Evolutionary conservation across 768 basidiomycete species (phyloP), one percentile per base, ranked within the genome.

Genomic region (Cubamyces lactineus): DNA sequence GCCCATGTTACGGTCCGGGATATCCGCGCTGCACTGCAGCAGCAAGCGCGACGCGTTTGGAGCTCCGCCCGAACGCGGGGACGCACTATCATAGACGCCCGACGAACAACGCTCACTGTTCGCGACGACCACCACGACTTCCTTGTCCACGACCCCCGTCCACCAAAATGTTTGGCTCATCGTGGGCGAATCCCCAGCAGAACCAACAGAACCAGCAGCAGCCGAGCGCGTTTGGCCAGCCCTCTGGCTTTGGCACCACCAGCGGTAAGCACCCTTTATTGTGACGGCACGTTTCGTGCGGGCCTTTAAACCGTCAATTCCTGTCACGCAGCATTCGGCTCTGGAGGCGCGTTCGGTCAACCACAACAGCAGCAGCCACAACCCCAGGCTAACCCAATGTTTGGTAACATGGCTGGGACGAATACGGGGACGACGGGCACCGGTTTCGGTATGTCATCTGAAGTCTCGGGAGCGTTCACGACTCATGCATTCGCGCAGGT

Each of bases 341-440:
- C 78, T 64, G 76, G 77, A 63, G 74, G 79, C 53, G 80, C 82
- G 46, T 93, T 91, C 72, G 82, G 83, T 34, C 84, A 84, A 71
- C 73, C 77, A 17, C 74, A 72, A 40, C 74, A 72, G 57, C 74
- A 66, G 51, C 63, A 66, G 51, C 72, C 61, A 70, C 82, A 82
- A 67, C 82, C 81, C 1, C 81, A 80, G 65, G 82, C 85, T 5
- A 92, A 92, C 69, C 88, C 91, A 43, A 92, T 92, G 89, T 93
- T 92, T 72, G 91, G 91, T 51, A 84, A 82, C 63, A 71, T 86
- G 48, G 78, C 76, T 24, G 72, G 75, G 56, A 65, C 71, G 47
- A 70, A 63, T 60, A 74, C 74, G 57, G 71, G 74, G 41, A 66
- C 78, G 40, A 62, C 60, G 42, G 61, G 57, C 9, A 66, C 74